Evolutionary conservation across 495 filamentous ascomycete species (phyloP).

Genomic region (Rhizodiscina lignyota): DNA sequence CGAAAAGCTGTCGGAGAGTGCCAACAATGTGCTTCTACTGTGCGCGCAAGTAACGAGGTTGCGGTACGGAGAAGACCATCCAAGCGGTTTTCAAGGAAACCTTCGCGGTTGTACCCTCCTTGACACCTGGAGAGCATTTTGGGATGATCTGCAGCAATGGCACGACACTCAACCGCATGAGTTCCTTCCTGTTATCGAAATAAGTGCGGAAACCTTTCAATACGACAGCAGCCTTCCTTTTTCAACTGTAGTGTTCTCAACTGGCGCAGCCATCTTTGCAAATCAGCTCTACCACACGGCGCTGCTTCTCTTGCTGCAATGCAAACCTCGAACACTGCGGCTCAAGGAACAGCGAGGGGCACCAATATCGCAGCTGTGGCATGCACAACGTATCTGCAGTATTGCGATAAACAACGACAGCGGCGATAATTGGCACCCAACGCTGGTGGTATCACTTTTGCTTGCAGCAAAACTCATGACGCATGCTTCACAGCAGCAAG

Average conservation of each 20-base stretch:
- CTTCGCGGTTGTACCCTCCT: no score
- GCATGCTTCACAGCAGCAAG: constrained; percentile 3
- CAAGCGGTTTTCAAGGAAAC: no score
- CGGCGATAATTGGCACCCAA: constrained; percentile 4
- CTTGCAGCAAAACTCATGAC: constrained; percentile 1
- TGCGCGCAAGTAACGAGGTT: background rate
- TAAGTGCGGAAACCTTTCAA: constrained; percentile 1
- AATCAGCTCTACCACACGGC: constrained; percentile 6
- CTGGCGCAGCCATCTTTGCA: background rate
- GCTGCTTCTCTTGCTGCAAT: constrained; percentile 4
- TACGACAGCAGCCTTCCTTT: constrained; percentile 1
- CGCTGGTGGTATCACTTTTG: constrained; percentile 3
- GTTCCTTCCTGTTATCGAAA: constrained; percentile 1
- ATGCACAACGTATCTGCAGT: constrained; percentile 4
- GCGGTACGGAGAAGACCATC: no score
- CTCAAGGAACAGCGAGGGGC: background rate
- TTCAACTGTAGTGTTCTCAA: constrained; percentile 1
- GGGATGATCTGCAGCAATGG: background rate
- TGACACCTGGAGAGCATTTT: background rate
- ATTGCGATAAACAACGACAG: constrained; percentile 5
- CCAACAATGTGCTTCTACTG: background rate
- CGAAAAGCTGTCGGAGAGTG: background rate
- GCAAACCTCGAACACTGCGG: constrained; percentile 3
- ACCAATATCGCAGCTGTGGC: constrained; percentile 4
- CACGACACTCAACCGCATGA: background rate